These are phyloP conservation scores for Stephania yunnanensis DNA, from an alignment of 164 flowering plant species.

Conservation along the genomic window DNA sequence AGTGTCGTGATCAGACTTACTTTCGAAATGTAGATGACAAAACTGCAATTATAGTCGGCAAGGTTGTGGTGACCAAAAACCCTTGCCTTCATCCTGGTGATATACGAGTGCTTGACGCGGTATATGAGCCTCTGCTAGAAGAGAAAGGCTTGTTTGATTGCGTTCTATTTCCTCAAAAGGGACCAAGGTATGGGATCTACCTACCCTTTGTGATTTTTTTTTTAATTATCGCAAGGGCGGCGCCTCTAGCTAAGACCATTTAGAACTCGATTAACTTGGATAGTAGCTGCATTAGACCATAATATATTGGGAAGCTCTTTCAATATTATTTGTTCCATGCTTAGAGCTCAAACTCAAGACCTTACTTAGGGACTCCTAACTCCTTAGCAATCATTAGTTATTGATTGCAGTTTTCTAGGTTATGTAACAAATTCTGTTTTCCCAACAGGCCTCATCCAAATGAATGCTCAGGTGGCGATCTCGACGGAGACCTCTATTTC, in stretches of 20 bases:
- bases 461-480: constrained; percentile 99
- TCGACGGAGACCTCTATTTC: constrained; percentile 86
- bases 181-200: constrained; percentile 55
- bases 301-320: too few relatives aligned
- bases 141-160: constrained; percentile 65
- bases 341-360: too few relatives aligned
- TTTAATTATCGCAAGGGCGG: too few relatives aligned
- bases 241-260: too few relatives aligned
- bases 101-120: constrained; percentile 81
- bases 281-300: too few relatives aligned
- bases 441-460: constrained; percentile 88
- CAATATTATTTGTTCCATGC: too few relatives aligned
- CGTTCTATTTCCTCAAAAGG: constrained; percentile 81
- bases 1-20: constrained; percentile 28
- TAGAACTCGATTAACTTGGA: too few relatives aligned
- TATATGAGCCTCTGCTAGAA: constrained; percentile 47
- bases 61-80: constrained; percentile 86
- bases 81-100: constrained; percentile 99
- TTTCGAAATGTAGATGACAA: constrained; percentile 55
- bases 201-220: not conserved
- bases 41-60: constrained; percentile 56
- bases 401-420: not conserved
- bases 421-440: constrained; percentile 3
- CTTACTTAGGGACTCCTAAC: too few relatives aligned
- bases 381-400: too few relatives aligned